phyloP scores from a whole-genome alignment of 257 asterid genomes.

The Forsythia suspensa region DNA sequence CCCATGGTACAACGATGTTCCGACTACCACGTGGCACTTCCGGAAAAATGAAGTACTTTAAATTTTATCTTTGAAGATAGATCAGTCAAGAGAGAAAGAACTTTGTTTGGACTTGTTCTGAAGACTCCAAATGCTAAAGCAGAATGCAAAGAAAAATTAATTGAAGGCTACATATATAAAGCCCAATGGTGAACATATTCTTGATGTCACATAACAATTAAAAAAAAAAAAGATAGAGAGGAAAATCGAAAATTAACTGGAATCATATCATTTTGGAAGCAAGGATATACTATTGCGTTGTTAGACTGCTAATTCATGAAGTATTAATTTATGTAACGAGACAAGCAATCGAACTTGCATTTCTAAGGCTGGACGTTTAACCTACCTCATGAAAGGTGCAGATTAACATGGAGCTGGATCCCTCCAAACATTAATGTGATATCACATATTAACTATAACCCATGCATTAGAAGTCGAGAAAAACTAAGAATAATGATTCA shows the following conservation, averaged over 20 bases:
- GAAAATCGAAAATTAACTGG: not conserved
- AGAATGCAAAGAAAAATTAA: constrained; percentile 1
- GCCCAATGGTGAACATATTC: not conserved
- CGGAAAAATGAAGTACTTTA: not conserved
- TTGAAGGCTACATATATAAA: not conserved
- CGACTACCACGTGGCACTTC: not conserved
- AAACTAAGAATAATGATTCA: not conserved
- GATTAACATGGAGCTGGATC: not conserved
- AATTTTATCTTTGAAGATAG: not conserved
- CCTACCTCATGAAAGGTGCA: not conserved
- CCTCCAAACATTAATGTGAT: not conserved
- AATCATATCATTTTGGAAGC: not conserved
- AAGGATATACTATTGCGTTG: not conserved
- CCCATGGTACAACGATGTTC: not conserved
- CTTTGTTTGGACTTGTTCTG: not conserved
- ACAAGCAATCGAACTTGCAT: not conserved
- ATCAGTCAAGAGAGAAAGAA: not conserved
- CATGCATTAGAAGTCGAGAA: constrained; percentile 4
- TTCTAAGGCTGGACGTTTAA: not conserved
- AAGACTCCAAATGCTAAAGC: not conserved
- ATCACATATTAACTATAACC: not conserved
- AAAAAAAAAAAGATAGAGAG: not conserved
- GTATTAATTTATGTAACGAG: not conserved
- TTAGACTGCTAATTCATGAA: not conserved
- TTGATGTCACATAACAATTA: not conserved